Percentiles rank a stretch among this genome's conserved stretches.
Evolutionary conservation across 2,329 filamentous ascomycete genomes (phyloP).

Genomic region (Penicillium sp.): DNA sequence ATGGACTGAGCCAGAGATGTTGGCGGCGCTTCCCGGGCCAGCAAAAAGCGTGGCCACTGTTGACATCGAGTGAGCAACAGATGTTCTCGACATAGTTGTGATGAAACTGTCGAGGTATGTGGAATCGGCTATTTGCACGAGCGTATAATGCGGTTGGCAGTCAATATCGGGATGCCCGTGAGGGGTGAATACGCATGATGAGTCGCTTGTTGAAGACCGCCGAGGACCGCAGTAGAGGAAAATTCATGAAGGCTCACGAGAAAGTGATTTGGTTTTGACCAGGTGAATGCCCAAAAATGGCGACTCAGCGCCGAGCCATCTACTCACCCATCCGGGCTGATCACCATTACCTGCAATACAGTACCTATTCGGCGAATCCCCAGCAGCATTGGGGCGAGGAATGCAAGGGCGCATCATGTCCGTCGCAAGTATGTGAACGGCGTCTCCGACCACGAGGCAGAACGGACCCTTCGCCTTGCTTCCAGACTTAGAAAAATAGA

Average conservation of each 20-base stretch:
- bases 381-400: conserved; percentile 18
- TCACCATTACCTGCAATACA: conserved; percentile 6
- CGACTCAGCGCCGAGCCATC: background rate
- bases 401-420: conserved; percentile 27
- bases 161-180: conserved; percentile 9
- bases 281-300: background rate
- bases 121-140: background rate
- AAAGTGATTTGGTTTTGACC: conserved; percentile 10
- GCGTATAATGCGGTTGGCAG: conserved; percentile 3
- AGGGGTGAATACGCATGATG: conserved; percentile 13
- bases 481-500: conserved; percentile 8
- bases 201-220: background rate
- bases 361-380: background rate
- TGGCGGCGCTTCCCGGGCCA: conserved; percentile 37
- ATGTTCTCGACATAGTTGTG: conserved; percentile 22
- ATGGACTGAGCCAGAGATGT: conserved; percentile 39
- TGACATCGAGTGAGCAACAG: conserved; percentile 31
- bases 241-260: background rate
- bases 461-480: conserved; percentile 8
- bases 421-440: conserved; percentile 27
- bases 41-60: conserved; percentile 43
- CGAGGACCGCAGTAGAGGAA: background rate
- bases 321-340: conserved; percentile 1
- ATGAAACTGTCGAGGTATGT: conserved; percentile 12
- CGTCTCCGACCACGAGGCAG: conserved; percentile 26